phyloP scores from a whole-genome alignment of 2,329 filamentous ascomycete species.

The Drechslera avenae region DNA sequence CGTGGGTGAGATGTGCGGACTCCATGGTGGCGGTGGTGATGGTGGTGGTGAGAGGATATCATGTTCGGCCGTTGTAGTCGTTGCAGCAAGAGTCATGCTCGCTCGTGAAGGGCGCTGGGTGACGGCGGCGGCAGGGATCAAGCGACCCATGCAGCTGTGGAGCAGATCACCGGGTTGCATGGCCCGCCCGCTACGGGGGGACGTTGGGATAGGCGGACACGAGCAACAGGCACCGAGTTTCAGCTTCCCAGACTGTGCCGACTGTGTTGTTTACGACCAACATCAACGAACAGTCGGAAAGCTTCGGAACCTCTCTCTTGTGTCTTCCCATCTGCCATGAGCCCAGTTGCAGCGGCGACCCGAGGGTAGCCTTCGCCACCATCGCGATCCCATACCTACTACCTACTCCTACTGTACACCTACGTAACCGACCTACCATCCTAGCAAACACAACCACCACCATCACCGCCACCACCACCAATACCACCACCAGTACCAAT shows the following conservation, averaged over 20 bases:
- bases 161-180: constrained; percentile 10
- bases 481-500: no score
- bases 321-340: not conserved
- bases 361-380: not conserved
- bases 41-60: constrained; percentile 2
- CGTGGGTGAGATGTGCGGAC: constrained; percentile 71
- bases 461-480: not conserved
- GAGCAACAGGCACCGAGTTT: constrained; percentile 7
- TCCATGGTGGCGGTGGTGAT: constrained; percentile 61
- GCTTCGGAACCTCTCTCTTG: constrained; percentile 7
- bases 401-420: constrained; percentile 3
- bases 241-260: constrained; percentile 3
- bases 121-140: constrained; percentile 10
- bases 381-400: not conserved
- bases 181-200: constrained; percentile 10
- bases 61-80: no score
- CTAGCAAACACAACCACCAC: constrained; percentile 1
- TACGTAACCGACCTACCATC: constrained; percentile 21
- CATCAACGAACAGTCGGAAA: not conserved
- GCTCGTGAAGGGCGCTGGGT: not conserved
- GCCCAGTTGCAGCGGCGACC: constrained; percentile 1
- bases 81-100: not conserved
- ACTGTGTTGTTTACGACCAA: not conserved
- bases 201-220: constrained; percentile 3
- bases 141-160: constrained; percentile 3